These are phyloP conservation scores for Hymenoscyphus fraxineus DNA, from an alignment of 2,329 filamentous ascomycete genomes.

Conservation along the genomic window DNA sequence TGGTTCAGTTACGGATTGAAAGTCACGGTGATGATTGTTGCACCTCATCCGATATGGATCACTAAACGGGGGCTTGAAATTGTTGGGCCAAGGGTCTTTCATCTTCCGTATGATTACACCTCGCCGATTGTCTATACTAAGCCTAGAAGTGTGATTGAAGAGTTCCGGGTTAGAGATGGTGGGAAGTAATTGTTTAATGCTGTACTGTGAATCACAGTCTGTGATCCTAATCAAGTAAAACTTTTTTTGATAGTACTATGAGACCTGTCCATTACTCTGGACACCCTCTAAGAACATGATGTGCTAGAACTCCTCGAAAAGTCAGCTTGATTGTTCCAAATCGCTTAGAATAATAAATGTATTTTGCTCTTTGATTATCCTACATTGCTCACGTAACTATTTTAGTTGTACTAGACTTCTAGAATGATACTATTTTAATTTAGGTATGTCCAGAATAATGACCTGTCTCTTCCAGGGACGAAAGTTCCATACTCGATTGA, in stretches of 20 bases:
- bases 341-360: too few species aligned
- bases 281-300: too few species aligned
- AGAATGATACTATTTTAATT: too few species aligned
- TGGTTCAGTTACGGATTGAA: conserved; percentile 44
- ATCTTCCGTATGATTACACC: conserved; percentile 42
- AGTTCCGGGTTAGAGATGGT: conserved; percentile 35
- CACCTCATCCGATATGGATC: conserved; percentile 52
- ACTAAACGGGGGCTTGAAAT: conserved; percentile 46
- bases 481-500: too few species aligned
- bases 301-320: too few species aligned
- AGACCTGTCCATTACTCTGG: too few species aligned
- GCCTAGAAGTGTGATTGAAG: conserved; percentile 51
- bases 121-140: conserved; percentile 40
- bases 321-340: too few species aligned
- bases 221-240: not conserved
- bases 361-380: too few species aligned
- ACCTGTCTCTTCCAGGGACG: too few species aligned
- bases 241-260: not conserved
- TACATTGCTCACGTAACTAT: too few species aligned
- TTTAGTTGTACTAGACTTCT: too few species aligned
- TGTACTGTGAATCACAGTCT: not conserved
- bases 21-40: conserved; percentile 51
- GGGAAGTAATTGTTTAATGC: not conserved
- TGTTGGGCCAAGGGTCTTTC: conserved; percentile 42
- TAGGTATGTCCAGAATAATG: too few species aligned